These are phyloP conservation scores for Scheffersomyces titani DNA, from an alignment of 1,139 yeast genomes.

Conservation along the genomic window DNA sequence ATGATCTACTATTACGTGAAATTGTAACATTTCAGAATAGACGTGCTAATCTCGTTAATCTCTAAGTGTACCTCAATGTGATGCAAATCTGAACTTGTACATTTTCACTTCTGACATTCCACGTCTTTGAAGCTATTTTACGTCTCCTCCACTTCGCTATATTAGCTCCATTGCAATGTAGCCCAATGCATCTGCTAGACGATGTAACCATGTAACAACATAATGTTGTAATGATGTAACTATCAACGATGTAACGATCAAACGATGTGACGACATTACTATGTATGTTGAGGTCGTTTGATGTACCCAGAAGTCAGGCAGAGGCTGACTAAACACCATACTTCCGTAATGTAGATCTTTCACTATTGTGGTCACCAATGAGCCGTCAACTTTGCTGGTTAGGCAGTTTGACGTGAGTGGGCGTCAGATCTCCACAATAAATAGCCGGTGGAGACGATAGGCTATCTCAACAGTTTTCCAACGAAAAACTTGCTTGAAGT, in stretches of 20 bases:
- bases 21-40: too few species aligned
- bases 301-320: background rate
- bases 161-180: too few species aligned
- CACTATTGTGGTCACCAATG: background rate
- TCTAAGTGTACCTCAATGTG: too few species aligned
- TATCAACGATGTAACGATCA: too few species aligned
- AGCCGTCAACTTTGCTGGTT: background rate
- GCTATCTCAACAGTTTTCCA: background rate
- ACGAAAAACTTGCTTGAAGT: background rate
- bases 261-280: background rate
- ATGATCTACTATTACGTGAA: too few species aligned
- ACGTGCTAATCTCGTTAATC: too few species aligned
- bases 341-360: background rate
- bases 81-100: too few species aligned
- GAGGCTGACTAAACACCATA: background rate
- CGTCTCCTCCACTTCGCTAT: too few species aligned
- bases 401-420: background rate
- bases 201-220: background rate
- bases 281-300: background rate
- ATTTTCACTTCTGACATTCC: too few species aligned
- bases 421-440: background rate
- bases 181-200: background rate
- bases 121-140: too few species aligned
- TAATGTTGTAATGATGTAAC: too few species aligned
- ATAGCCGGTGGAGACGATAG: background rate